Evolutionary conservation across 257 asterid genomes (phyloP).

Genomic region (Solanum chmielewskii): DNA sequence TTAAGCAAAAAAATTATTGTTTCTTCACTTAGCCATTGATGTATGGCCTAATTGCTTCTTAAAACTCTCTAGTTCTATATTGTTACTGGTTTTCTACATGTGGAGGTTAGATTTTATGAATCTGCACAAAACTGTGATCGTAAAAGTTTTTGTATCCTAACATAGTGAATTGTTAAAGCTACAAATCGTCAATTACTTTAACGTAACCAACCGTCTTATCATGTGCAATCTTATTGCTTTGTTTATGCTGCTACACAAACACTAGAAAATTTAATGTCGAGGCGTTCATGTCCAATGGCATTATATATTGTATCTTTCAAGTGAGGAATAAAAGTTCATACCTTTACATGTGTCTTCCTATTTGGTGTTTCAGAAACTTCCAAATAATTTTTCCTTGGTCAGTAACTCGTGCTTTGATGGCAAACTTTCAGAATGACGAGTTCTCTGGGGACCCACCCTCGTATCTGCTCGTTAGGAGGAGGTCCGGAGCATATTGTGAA

Average conservation of each 20-base stretch:
- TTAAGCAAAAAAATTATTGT: neutral
- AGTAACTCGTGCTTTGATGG: neutral
- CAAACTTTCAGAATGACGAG: conserved; percentile 31
- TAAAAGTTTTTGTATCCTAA: neutral
- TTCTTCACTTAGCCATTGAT: neutral
- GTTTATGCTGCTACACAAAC: neutral
- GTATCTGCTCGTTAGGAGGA: conserved; percentile 25
- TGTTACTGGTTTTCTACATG: neutral
- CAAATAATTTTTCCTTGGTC: neutral
- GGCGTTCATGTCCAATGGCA: neutral
- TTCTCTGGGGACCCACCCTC: conserved; percentile 44
- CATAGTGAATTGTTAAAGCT: neutral
- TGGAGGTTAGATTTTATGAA: neutral
- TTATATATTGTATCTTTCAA: neutral
- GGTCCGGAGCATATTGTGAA: conserved; percentile 16
- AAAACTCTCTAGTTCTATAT: neutral
- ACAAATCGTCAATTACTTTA: neutral
- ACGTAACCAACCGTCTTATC: neutral
- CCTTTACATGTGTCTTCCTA: neutral
- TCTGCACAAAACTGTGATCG: neutral
- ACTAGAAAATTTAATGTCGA: neutral
- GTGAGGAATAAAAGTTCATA: neutral
- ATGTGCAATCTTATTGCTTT: neutral
- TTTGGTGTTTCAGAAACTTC: neutral
- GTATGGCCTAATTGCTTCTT: neutral